These are phyloP conservation scores for Theileria parva DNA, from an alignment of 169 alveolate genomes.

Conservation along the genomic window DNA sequence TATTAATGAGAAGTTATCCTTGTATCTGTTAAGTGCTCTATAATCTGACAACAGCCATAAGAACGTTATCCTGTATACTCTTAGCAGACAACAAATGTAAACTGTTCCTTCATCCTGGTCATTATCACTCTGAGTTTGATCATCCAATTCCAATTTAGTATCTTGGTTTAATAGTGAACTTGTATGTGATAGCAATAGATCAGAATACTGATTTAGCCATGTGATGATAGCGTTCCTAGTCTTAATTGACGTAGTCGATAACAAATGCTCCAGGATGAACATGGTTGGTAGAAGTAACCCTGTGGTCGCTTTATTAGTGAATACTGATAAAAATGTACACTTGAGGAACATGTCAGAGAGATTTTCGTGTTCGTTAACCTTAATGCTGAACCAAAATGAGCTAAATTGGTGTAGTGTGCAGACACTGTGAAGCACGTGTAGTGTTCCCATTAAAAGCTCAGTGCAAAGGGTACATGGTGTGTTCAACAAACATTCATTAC, in stretches of 20 bases:
- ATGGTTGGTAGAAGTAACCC: conserved; percentile 41
- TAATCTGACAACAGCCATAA: conserved; percentile 51
- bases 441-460: conserved; percentile 35
- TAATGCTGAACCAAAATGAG: conserved; percentile 54
- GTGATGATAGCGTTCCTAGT: conserved; percentile 41
- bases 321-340: conserved; percentile 23
- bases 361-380: conserved; percentile 24
- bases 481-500: conserved; percentile 42
- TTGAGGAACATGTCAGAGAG: conserved; percentile 49
- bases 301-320: conserved; percentile 5
- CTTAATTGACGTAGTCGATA: conserved; percentile 44
- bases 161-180: not conserved
- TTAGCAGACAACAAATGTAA: conserved; percentile 30
- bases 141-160: not conserved
- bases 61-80: conserved; percentile 43
- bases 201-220: conserved; percentile 62
- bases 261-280: conserved; percentile 36
- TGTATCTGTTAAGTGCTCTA: conserved; percentile 19
- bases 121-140: not conserved
- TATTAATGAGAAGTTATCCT: conserved; percentile 46
- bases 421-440: conserved; percentile 36
- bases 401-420: conserved; percentile 55
- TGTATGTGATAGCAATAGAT: conserved; percentile 15
- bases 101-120: not conserved
- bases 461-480: conserved; percentile 43